Base-by-base conservation (phyloP, 441 rosid genomes). In the Populus hybrid region DNA sequence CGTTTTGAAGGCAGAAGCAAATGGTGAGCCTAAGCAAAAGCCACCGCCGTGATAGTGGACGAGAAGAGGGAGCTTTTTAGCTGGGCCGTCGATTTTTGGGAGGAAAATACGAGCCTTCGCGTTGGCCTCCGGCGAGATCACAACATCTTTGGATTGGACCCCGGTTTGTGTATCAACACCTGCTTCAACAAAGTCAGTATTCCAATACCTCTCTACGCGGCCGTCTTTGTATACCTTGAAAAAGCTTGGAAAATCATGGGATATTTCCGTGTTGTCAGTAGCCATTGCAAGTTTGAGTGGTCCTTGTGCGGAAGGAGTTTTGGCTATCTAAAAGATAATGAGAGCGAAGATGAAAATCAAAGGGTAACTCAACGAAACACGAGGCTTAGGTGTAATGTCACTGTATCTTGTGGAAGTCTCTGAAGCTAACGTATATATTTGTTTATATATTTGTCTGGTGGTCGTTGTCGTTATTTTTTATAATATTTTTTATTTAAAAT, bases 1-100 rank as follows among this genome's bases (percentile, higher is more conserved):
- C 1, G 19, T 66, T 9, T 67, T 46, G 68, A 35, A 78, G 14
- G 34, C 1, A n/a, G 34, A 11, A 21, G 61, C 70, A 21, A 75
- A 73, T 1, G 88, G 78, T 1, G 85, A 76, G 10, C 83, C 85
- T 5, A 72, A 32, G 74, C 88, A 87, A 67, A 85, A 87, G 12
- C 83, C 89, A 2, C 88, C 89, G 9, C 89, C 89, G 64, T 85
- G 88, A 78, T 69, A 78, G 82, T 87, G 82, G 23, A 87, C 80
- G 11, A 85, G 64, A 16, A 87, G 71, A 36, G 88, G 85, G 12
- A 85, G 81, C 67, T 85, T 85, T 24, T 10, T 69, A 18, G 24
- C 61, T 0, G 76, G 69, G 80, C 38, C 63, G 1, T 24, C 11
- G 61, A 66, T 16, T 21, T 70, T 67, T 14, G 88, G 89, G 65